Evolutionary conservation across 2,329 filamentous ascomycete genomes (phyloP), one percentile per base, ranked within the genome.

Genomic region (Colletotrichum australisinense): DNA sequence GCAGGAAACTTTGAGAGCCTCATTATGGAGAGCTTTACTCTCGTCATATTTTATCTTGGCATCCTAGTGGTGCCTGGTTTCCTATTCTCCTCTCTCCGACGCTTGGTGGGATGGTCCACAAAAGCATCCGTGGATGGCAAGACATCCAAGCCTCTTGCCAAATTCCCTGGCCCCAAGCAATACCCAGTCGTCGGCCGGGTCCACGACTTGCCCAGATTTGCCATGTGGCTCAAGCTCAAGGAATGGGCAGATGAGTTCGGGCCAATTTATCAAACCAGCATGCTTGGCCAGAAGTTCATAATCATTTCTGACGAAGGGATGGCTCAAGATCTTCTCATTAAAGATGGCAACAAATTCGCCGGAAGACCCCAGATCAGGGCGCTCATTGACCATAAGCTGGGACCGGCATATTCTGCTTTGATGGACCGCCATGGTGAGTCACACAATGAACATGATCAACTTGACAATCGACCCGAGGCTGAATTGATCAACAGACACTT

Each of bases 191-290:
- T 88, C 22, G 86, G 86, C 35, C 83, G 86, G 60, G 81, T 88
- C 16, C 86, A 88, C 75, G 86, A 88, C 72, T 75, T 88, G 1
- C 84, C 86, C 9, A 81, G 84, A 55, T 84, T 86, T 70, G 79
- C 80, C 26, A 80, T 87, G 77, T 88, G 86, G 86, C 82, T 87
- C 76, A 88, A 88, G 79, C 87, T 88, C 78, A 84, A 86, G 75
- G 84, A 86, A 74, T 86, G 84, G 85, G 83, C 83, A 14, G 81
- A 85, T 64, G 78, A 78, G 22, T 80, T 83, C 60, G 85, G 85
- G 0, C 84, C 84, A 3, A 86, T 86, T 73, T 86, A 84, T 76
- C 80, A 85, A 76, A 85, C 83, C 5, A 81, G 79, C 57, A 82
- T 82, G 66, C 76, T 83, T 42, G 80, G 82, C 53, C 79, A 83